Evolutionary conservation across 306 rosid species (phyloP).

Genomic region (Mimosa bimucronata): DNA sequence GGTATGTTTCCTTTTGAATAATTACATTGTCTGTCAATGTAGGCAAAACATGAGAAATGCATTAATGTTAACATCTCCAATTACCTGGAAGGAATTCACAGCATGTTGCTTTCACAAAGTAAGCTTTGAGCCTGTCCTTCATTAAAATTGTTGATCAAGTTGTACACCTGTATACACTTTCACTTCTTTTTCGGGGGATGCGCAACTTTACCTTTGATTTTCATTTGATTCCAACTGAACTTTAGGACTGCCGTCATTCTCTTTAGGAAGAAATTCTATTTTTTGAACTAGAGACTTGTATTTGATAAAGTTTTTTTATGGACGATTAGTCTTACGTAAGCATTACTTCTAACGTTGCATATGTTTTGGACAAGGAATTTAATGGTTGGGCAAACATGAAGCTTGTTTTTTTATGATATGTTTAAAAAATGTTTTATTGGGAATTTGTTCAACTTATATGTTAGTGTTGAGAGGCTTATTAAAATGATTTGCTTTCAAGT

Average conservation of each 20-base stretch:
- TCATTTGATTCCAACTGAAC: slow-evolving; percentile 26
- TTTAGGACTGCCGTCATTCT: slow-evolving; percentile 32
- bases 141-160: slow-evolving; percentile 31
- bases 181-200: slow-evolving; percentile 27
- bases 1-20: slow-evolving; percentile 30
- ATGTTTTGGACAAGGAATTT: slow-evolving; percentile 14
- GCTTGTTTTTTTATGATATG: slow-evolving; percentile 22
- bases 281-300: slow-evolving; percentile 30
- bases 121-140: slow-evolving; percentile 49
- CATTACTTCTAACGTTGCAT: not conserved
- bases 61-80: slow-evolving; percentile 56
- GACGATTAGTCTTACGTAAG: slow-evolving; percentile 7
- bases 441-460: slow-evolving; percentile 26
- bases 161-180: slow-evolving; percentile 25
- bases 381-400: slow-evolving; percentile 30
- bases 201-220: slow-evolving; percentile 38
- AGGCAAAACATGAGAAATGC: slow-evolving; percentile 68
- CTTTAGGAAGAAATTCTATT: slow-evolving; percentile 28
- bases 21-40: slow-evolving; percentile 39
- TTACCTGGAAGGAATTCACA: slow-evolving; percentile 89
- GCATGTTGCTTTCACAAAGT: slow-evolving; percentile 71
- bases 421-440: slow-evolving; percentile 24
- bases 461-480: slow-evolving; percentile 33
- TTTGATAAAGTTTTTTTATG: slow-evolving; percentile 9
- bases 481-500: slow-evolving; percentile 25